Conservation (phyloP, 1,284 basidiomycete species). For the Mycocalia duriaeana region DNA sequence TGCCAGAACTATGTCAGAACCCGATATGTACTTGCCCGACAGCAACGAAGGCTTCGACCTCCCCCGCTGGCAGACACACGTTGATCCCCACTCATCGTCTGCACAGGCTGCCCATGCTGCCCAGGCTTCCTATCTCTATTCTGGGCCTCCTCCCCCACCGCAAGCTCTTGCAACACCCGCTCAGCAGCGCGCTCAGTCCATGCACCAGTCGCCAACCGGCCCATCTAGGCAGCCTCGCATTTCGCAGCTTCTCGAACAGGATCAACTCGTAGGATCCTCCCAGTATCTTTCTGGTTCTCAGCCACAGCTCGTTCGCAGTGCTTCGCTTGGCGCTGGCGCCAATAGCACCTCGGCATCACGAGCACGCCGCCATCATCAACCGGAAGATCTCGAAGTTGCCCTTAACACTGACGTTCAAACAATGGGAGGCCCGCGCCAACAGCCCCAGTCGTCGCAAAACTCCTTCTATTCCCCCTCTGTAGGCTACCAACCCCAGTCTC, state of each 20-base stretch:
- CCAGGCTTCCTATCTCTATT: conserved; percentile 47
- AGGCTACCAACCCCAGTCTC: conserved; percentile 47
- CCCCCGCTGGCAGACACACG: conserved; percentile 74
- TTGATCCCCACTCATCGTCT: conserved; percentile 60
- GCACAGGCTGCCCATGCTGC: conserved; percentile 56
- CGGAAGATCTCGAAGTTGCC: conserved; percentile 68
- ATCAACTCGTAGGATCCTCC: conserved; percentile 39
- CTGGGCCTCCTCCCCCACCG: conserved; percentile 39
- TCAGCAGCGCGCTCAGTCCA: conserved; percentile 31
- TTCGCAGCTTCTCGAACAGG: conserved; percentile 60
- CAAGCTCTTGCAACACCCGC: conserved; percentile 34
- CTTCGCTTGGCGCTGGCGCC: conserved; percentile 52
- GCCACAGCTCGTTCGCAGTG: conserved; percentile 55
- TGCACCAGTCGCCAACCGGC: conserved; percentile 32
- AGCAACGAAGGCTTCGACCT: conserved; percentile 59
- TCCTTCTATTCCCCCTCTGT: conserved; percentile 59
- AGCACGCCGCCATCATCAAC: conserved; percentile 51
- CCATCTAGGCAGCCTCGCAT: conserved; percentile 56
- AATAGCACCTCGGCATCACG: conserved; percentile 34
- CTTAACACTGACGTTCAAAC: conserved; percentile 47
- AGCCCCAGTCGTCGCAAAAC: conserved; percentile 33
- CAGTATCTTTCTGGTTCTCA: conserved; percentile 50
- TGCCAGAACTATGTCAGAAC: conserved; percentile 34
- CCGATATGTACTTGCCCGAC: conserved; percentile 43
- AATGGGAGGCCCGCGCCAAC: conserved; percentile 28